phyloP scores from a whole-genome alignment of 129 eudicot genomes.

The Deinandra increscens region DNA sequence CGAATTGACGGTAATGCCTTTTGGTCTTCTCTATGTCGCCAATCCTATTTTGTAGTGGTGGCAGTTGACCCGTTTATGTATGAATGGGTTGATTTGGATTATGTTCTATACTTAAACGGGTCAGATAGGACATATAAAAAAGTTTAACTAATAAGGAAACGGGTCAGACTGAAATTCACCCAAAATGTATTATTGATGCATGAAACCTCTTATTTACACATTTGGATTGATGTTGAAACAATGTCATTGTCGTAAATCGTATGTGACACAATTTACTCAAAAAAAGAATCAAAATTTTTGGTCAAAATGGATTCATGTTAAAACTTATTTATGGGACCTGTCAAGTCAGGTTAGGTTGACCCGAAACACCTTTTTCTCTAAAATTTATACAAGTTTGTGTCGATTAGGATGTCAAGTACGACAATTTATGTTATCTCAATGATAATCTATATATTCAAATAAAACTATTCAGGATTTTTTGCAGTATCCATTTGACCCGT shows the following conservation, averaged over 20 bases:
- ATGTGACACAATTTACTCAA: not conserved
- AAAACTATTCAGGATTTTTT: not conserved
- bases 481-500: too few species aligned
- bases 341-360: not conserved
- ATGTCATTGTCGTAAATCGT: not conserved
- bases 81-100: not conserved
- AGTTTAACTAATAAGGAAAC: not conserved
- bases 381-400: not conserved
- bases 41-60: not conserved
- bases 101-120: not conserved
- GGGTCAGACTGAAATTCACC: not conserved
- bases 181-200: not conserved
- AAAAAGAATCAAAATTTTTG: not conserved
- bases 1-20: constrained; percentile 74
- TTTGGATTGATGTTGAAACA: not conserved
- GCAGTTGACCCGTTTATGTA: not conserved
- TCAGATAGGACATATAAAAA: not conserved
- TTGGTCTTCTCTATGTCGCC: not conserved
- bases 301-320: not conserved
- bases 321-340: too few species aligned
- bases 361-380: not conserved
- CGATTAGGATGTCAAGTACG: not conserved
- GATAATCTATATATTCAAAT: not conserved
- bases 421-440: not conserved
- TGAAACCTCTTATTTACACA: not conserved